phyloP scores from a whole-genome alignment of 2,329 filamentous ascomycete species.

The Aspergillus aculeatinus region DNA sequence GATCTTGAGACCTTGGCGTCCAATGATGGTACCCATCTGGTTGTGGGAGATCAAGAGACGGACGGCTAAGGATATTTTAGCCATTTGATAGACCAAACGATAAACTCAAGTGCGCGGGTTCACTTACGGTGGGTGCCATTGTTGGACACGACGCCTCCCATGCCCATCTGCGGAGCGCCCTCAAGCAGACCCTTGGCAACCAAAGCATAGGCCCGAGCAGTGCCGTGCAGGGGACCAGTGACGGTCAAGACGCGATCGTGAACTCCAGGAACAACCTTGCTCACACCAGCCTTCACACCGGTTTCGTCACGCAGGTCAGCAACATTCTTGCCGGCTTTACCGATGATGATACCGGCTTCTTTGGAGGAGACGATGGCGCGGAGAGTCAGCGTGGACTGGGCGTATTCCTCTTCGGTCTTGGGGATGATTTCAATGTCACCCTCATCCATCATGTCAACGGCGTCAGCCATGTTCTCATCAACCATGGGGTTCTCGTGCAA shows the following conservation, averaged over 20 bases:
- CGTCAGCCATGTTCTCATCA: slow-evolving; percentile 61
- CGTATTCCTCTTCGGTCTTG: slow-evolving; percentile 97
- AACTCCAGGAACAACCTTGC: slow-evolving; percentile 96
- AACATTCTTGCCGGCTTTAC: slow-evolving; percentile 97
- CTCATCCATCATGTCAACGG: slow-evolving; percentile 65
- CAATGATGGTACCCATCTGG: slow-evolving; percentile 99
- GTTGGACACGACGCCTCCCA: slow-evolving; percentile 84
- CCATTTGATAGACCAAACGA: slow-evolving; percentile 1
- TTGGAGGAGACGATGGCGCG: slow-evolving; percentile 98
- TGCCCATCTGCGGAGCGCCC: slow-evolving; percentile 90
- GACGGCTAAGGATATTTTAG: slow-evolving; percentile 63
- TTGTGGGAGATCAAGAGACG: slow-evolving; percentile 99
- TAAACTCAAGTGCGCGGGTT: neutral
- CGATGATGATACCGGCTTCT: slow-evolving; percentile 98
- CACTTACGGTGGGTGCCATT: slow-evolving; percentile 89
- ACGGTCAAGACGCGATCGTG: slow-evolving; percentile 97
- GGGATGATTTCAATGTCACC: slow-evolving; percentile 73
- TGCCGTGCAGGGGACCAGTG: slow-evolving; percentile 82
- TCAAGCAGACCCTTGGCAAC: slow-evolving; percentile 90
- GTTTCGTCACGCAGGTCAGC: slow-evolving; percentile 96
- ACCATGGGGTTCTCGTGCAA: slow-evolving; percentile 55
- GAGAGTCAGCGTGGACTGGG: slow-evolving; percentile 84
- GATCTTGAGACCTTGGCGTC: slow-evolving; percentile 93
- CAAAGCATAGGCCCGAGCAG: slow-evolving; percentile 88
- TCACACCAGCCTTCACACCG: slow-evolving; percentile 95